Conservation (phyloP, 441 rosid genomes). For the Corymbia calophylla region DNA sequence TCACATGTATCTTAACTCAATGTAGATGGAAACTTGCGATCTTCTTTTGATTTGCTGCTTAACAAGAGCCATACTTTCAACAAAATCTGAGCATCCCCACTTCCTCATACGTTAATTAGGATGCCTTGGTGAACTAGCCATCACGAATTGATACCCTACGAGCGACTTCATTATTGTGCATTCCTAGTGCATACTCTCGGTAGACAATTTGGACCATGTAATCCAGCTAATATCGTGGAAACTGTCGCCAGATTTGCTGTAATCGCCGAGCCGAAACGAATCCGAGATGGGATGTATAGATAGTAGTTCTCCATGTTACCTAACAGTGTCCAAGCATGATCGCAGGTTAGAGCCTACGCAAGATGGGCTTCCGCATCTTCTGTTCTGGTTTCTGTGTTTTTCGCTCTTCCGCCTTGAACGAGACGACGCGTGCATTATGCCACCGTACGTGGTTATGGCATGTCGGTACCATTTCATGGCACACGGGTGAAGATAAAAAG, state of each 20-base stretch:
- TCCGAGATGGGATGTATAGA: background rate
- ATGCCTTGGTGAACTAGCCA: background rate
- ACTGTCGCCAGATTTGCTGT: background rate
- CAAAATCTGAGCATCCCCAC: background rate
- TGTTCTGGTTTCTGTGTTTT: no score
- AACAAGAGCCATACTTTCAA: background rate
- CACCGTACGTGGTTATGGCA: background rate
- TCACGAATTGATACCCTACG: background rate
- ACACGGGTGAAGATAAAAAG: background rate
- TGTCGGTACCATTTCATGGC: background rate
- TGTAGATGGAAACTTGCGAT: background rate
- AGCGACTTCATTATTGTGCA: background rate
- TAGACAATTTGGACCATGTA: background rate
- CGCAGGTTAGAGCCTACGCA: background rate
- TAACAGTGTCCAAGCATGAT: background rate
- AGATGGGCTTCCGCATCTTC: no score
- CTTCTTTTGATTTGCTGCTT: background rate
- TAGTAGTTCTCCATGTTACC: background rate
- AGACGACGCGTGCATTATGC: background rate
- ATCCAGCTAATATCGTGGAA: background rate
- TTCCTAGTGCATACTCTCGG: background rate
- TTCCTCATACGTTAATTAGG: background rate
- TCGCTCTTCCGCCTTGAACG: background rate
- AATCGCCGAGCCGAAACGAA: background rate
- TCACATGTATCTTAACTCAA: background rate